Base-by-base conservation (phyloP, 805 yeast species). In the Saturnispora hagleri region DNA sequence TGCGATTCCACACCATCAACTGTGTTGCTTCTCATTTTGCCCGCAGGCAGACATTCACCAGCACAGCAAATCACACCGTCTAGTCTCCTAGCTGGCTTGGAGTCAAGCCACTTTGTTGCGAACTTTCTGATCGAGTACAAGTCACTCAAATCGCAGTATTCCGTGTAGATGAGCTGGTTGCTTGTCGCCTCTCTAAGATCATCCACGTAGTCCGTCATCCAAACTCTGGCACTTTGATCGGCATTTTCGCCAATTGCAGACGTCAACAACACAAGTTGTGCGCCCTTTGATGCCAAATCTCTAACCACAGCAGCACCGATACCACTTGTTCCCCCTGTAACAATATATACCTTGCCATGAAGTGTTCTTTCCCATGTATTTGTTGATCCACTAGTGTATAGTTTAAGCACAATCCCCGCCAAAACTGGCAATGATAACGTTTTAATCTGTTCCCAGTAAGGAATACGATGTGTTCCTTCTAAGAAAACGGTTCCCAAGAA, bases 261-360 rank as follows among this genome's bases (percentile, higher is more conserved):
- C 42, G 91, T 71, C 36, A 86, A 84, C 44, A 91, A 62, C 33
- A 93, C 79, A 48, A 91, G 60, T 64, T 93, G 98, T 0, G 98
- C 97, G 3, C 99, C 99, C 48, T 79, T 69, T 0, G 58, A 51
- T 0, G 97, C 97, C 60, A 93, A 64, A 33, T 89, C 89, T 36
- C 74, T 72, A 0, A 80, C 93, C 4, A 86, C 76, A 3, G 79
- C 76, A 0, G 91, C 84, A 0, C 99, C 99, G 54, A 89, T 65
- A 0, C 98, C 97, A 1, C 95, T 77, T 0, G 98, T 91, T 2
- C 96, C 99, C n/a, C 99, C 99, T 0, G 93, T 85, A 6, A 87
- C 74, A 20, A 86, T 71, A 60, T 74, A 85, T 4, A 90, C 98
- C 61, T 82, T 81, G 1, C 98, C 97, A 63, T 93, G 96, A 64